Base-by-base conservation (phyloP, 2,329 filamentous ascomycete genomes). In the Trichoderma guizhouense region DNA sequence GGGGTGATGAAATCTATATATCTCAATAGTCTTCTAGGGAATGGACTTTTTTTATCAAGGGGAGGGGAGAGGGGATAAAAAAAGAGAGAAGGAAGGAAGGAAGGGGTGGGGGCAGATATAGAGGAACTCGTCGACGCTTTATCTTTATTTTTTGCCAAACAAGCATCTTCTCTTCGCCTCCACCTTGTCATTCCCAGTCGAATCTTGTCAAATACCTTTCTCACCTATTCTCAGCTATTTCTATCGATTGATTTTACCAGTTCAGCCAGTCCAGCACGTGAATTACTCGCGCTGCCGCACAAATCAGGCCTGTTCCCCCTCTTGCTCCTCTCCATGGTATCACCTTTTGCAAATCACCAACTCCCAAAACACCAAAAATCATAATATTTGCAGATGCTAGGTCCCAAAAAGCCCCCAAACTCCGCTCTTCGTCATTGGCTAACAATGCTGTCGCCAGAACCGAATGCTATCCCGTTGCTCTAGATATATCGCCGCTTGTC, bases 101-200 rank as follows among this genome's bases (percentile, higher is more conserved):
- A 47, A 21, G 11, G 18, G 18, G 12, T 34, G 15, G 30, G 21
- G 47, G n/a, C 32, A 32, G 18, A 21, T 39, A n/a, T 15, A 57
- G 36, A 43, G n/a, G 6, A 43, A 36, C 14, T 6, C 9, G 7
- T 21, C 4, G n/a, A 58, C 24, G 8, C 14, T n/a, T 26, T 32
- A 62, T 66, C 43, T 18, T 24, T 7, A 36, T 43, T 28, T 53
- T 55, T 62, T 66, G 12, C 53, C 61, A 55, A 70, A 72, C 12
- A 71, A 32, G 67, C 71, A 72, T 18, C 34, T 62, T 24, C 39
- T 66, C 61, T 43, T 61, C 55, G 18, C 57, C 7, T 66, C 66
- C 55, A 68, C 73, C 64, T 76, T 55, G 14, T 66, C 21, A 18
- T 21, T 51, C 43, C n/a, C 9, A 51, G n/a, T 12, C n/a, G 9